Conservation (phyloP, 371 early-diverging fungal species). For the Haplosporangium sp. region DNA sequence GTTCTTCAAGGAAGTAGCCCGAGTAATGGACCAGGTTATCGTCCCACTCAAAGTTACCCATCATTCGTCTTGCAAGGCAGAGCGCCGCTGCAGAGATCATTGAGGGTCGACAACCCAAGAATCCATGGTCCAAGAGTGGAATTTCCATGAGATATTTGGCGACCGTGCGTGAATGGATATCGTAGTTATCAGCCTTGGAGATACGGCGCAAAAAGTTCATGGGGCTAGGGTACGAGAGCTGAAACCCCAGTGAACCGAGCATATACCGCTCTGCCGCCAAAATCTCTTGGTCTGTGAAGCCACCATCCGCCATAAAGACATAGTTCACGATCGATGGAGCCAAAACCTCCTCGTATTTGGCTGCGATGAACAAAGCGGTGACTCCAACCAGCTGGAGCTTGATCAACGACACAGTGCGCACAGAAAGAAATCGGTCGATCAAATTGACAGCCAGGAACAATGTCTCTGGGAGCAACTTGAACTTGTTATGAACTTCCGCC, state of each 20-base stretch:
- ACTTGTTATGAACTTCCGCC: constrained; percentile 91
- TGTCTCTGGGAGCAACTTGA: constrained; percentile 96
- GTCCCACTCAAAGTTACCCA: constrained; percentile 83
- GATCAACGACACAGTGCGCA: constrained; percentile 80
- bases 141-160: constrained; percentile 98
- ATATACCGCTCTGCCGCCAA: constrained; percentile 90
- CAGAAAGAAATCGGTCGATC: constrained; percentile 96
- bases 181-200: constrained; percentile 90
- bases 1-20: constrained; percentile 77
- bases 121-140: constrained; percentile 86
- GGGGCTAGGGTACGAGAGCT: constrained; percentile 88
- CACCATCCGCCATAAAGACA: constrained; percentile 82
- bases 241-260: constrained; percentile 85
- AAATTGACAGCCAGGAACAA: constrained; percentile 95
- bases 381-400: constrained; percentile 99
- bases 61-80: constrained; percentile 91
- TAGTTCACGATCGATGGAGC: constrained; percentile 87
- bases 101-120: constrained; percentile 82
- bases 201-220: constrained; percentile 91
- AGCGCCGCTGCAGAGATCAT: constrained; percentile 86
- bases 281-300: constrained; percentile 84
- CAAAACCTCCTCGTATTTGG: constrained; percentile 97
- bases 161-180: constrained; percentile 88
- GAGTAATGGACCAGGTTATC: constrained; percentile 76
- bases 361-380: constrained; percentile 92